phyloP scores from a whole-genome alignment of 441 rosid genomes.

The Dalechampia spathulata region DNA sequence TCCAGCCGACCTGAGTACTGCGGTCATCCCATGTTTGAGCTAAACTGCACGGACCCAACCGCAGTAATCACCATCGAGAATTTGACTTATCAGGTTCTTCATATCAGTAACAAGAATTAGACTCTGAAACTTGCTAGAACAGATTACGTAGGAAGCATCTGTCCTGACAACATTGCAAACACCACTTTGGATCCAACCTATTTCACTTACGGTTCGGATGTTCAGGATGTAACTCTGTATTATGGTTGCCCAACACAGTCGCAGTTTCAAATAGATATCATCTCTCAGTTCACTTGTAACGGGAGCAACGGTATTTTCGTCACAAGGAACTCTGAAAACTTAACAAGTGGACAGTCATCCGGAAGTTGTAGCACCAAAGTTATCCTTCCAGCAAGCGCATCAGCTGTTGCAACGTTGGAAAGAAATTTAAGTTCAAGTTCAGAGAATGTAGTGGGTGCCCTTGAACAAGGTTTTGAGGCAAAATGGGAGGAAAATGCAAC shows the following conservation, averaged over 20 bases:
- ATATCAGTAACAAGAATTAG: not conserved
- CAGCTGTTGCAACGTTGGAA: not conserved
- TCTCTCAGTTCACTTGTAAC: not conserved
- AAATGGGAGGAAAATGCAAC: conserved; percentile 12
- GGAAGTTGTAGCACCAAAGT: conserved; percentile 10
- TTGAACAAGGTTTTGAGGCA: conserved; percentile 31
- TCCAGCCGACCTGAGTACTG: conserved; percentile 6
- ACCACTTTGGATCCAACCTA: not conserved
- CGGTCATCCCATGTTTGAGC: not conserved
- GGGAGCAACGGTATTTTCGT: not conserved
- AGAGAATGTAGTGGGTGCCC: conserved; percentile 7
- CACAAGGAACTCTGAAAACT: not conserved
- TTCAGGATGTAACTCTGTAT: not conserved
- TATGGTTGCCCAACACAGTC: conserved; percentile 6
- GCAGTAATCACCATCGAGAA: not conserved
- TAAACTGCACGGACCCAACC: not conserved
- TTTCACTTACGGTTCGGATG: not conserved
- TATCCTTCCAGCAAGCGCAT: conserved; percentile 8
- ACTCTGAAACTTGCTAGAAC: not conserved
- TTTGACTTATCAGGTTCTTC: not conserved
- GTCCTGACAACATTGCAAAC: not conserved
- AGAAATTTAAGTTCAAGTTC: rapidly evolving
- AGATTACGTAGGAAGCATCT: not conserved
- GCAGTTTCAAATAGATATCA: rapidly evolving
- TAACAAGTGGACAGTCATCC: not conserved